Conservation (phyloP, 768 basidiomycete genomes). For the Serendipita vermifera region DNA sequence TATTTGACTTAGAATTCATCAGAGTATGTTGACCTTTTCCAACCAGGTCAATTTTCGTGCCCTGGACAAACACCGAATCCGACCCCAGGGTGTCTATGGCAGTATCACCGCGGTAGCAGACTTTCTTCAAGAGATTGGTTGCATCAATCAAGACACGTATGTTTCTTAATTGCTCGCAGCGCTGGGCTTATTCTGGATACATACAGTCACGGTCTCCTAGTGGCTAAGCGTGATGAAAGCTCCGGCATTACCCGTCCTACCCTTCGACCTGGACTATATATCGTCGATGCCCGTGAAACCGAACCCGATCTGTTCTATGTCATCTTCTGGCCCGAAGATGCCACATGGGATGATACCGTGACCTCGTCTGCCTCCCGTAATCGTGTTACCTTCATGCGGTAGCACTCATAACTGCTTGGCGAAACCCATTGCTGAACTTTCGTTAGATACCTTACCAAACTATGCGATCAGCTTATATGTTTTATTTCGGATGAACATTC, state of each 20-base stretch:
- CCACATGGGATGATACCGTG: constrained; percentile 43
- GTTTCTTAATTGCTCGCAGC: constrained; percentile 16
- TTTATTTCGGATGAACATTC: constrained; percentile 39
- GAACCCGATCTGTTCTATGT: constrained; percentile 28
- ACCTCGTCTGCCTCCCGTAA: constrained; percentile 35
- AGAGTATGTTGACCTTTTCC: too few species aligned
- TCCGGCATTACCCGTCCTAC: constrained; percentile 12
- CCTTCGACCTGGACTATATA: constrained; percentile 41
- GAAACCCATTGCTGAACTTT: not conserved
- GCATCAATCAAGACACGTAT: constrained; percentile 31
- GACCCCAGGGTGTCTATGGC: constrained; percentile 47
- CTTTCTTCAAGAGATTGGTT: constrained; percentile 29
- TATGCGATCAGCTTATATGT: constrained; percentile 42
- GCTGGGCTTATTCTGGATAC: not conserved
- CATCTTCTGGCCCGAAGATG: constrained; percentile 50
- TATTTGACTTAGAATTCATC: not conserved
- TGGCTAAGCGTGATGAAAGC: not conserved
- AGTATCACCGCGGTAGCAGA: constrained; percentile 37
- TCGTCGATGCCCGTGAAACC: constrained; percentile 21
- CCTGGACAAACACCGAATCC: constrained; percentile 34
- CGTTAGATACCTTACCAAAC: constrained; percentile 44
- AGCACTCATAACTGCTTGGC: not conserved
- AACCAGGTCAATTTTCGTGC: constrained; percentile 44
- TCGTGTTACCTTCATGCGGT: constrained; percentile 52
- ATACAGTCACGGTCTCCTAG: not conserved